A percentile compares a stretch with the other conserved stretches of the same genome.
Conservation (phyloP, 75 land plant genomes). For the Cryptomeria japonica region DNA sequence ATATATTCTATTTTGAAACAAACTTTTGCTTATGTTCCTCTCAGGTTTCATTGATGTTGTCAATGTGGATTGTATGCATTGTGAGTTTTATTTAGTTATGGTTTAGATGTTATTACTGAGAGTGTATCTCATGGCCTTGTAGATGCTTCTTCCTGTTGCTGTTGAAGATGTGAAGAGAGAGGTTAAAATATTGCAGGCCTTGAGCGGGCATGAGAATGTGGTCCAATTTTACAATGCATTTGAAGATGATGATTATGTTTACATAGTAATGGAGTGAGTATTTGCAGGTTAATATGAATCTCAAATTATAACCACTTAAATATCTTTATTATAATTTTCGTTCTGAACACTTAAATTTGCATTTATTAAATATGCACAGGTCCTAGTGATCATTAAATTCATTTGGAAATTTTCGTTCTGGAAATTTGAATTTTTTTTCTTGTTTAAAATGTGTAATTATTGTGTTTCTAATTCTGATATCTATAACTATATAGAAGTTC, state of each 20-base stretch:
- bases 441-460: neutral
- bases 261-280: slow-evolving; percentile 55
- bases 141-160: slow-evolving; percentile 52
- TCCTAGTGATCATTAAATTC: neutral
- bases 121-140: neutral
- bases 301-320: neutral
- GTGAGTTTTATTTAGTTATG: neutral
- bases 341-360: neutral
- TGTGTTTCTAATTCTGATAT: neutral
- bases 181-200: slow-evolving; percentile 40
- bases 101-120: neutral
- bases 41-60: neutral
- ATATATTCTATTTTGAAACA: neutral
- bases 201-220: slow-evolving; percentile 56
- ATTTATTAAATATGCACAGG: neutral
- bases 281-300: neutral
- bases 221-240: slow-evolving; percentile 47
- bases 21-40: neutral
- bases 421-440: neutral
- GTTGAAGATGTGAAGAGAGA: slow-evolving; percentile 50
- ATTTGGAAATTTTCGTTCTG: neutral
- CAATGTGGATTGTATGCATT: neutral
- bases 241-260: slow-evolving; percentile 51
- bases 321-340: neutral
- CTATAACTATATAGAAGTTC: neutral